Evolutionary conservation across 352 stramenopile species (phyloP), one percentile per base, ranked within the genome.

Genomic region (Globisporangium carolinianum): DNA sequence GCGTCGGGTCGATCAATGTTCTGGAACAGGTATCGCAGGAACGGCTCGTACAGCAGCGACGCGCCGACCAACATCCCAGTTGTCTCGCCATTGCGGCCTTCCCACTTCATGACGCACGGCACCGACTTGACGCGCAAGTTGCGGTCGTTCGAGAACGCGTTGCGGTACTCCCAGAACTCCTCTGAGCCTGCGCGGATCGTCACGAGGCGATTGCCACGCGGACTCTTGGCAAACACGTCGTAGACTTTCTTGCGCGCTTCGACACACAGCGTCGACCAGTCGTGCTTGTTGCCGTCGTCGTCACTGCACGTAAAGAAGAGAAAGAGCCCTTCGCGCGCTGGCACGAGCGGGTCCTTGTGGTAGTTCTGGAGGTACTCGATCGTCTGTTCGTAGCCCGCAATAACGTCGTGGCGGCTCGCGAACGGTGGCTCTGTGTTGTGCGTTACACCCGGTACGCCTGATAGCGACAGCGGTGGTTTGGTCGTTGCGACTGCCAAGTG

Each of bases 271-370:
- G 62, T 60, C 9, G 65, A 78, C 76, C 78, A 89, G 61, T 89
- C 73, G 42, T 75, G 55, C 58, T 65, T 53, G 1, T 62, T 65
- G 17, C 71, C 71, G 41, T 81, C 54, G 18, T 67, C 65, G 51
- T 84, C 73, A 15, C 75, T 83, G 64, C 79, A 89, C 3, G 71
- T 80, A 58, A 89, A 89, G 53, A 86, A 86, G 12, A 87, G 62
- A 54, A 86, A 87, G n/a, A 89, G 54, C 11, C 71, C 56, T 37
- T 86, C 73, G 51, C 66, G 42, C 1, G 54, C 14, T 57, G 68
- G 48, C 57, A 38, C 15, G 6, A 10, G 15, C 53, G 54, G 36
- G 47, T 76, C 42, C 14, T 58, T 42, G 39, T 55, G 63, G 47
- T 86, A 86, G 24, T 68, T 69, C 55, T 68, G 55, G 6, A 89